phyloP scores from a whole-genome alignment of 192 early-diverging fungal genomes.

The Podila clonocystis region DNA sequence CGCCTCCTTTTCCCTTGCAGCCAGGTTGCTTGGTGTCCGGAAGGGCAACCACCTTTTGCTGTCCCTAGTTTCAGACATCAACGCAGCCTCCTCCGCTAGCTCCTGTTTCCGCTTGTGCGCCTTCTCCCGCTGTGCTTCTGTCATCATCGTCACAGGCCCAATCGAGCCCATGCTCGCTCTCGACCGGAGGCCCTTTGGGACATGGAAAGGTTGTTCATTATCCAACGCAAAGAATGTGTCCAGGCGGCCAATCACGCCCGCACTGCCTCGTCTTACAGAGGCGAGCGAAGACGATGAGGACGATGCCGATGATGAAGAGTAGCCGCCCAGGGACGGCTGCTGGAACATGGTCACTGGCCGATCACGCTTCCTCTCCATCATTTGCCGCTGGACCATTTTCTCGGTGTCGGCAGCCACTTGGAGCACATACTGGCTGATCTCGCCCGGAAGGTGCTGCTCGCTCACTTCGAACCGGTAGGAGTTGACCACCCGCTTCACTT shows the following conservation, averaged over 20 bases:
- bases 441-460: slow-evolving; percentile 75
- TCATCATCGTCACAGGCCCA: neutral
- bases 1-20: slow-evolving; percentile 5
- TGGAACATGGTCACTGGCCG: slow-evolving; percentile 1
- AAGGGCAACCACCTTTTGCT: slow-evolving; percentile 25
- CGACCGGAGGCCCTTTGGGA: neutral
- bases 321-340: neutral
- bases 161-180: neutral
- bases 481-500: slow-evolving; percentile 77
- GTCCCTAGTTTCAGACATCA: slow-evolving; percentile 17
- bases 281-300: neutral
- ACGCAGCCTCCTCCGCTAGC: neutral
- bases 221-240: neutral
- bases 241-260: neutral
- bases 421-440: slow-evolving; percentile 78
- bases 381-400: slow-evolving; percentile 32
- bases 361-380: slow-evolving; percentile 2
- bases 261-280: neutral
- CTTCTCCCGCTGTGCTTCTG: neutral
- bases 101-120: neutral
- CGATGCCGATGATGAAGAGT: neutral
- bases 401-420: slow-evolving; percentile 75
- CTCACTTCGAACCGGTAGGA: slow-evolving; percentile 91
- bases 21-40: slow-evolving; percentile 19
- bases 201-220: neutral